phyloP scores from a whole-genome alignment of 2,329 filamentous ascomycete genomes.

The Venturia nashicola region DNA sequence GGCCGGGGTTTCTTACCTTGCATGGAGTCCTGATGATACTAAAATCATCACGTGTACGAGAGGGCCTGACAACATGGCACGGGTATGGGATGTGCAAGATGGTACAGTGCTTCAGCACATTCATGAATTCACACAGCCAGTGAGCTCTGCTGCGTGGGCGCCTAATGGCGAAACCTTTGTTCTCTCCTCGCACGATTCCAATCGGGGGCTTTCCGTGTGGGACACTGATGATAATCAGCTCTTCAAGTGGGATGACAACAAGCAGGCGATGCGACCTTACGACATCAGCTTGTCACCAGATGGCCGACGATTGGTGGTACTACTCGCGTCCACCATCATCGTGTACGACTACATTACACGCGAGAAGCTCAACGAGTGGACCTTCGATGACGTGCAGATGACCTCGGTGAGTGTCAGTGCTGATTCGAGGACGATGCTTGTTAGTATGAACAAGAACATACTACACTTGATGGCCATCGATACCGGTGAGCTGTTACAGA shows the following conservation, averaged over 20 bases:
- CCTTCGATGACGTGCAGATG: slow-evolving; percentile 54
- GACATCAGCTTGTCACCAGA: slow-evolving; percentile 76
- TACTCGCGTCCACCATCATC: slow-evolving; percentile 59
- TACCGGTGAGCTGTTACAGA: slow-evolving; percentile 57
- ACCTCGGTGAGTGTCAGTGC: slow-evolving; percentile 72
- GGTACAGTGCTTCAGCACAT: slow-evolving; percentile 41
- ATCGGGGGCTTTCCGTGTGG: slow-evolving; percentile 38
- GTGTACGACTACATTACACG: slow-evolving; percentile 71
- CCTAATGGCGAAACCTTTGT: slow-evolving; percentile 67
- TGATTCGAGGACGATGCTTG: slow-evolving; percentile 69
- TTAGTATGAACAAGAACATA: slow-evolving; percentile 68
- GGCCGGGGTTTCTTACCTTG: slow-evolving; percentile 61
- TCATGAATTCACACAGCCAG: slow-evolving; percentile 65
- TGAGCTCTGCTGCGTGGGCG: slow-evolving; percentile 84
- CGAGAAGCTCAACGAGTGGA: slow-evolving; percentile 62
- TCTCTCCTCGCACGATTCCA: slow-evolving; percentile 36
- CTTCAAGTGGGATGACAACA: slow-evolving; percentile 33
- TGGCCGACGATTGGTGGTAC: slow-evolving; percentile 66
- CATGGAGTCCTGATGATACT: slow-evolving; percentile 86
- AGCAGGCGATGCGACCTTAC: slow-evolving; percentile 55
- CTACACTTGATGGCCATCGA: slow-evolving; percentile 69
- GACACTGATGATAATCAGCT: slow-evolving; percentile 49
- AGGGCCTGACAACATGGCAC: slow-evolving; percentile 51
- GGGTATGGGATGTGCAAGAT: slow-evolving; percentile 55
- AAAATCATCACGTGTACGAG: slow-evolving; percentile 75